Evolutionary conservation across 1,139 yeast genomes (phyloP).

Genomic region (Saccharomycopsis phalli): DNA sequence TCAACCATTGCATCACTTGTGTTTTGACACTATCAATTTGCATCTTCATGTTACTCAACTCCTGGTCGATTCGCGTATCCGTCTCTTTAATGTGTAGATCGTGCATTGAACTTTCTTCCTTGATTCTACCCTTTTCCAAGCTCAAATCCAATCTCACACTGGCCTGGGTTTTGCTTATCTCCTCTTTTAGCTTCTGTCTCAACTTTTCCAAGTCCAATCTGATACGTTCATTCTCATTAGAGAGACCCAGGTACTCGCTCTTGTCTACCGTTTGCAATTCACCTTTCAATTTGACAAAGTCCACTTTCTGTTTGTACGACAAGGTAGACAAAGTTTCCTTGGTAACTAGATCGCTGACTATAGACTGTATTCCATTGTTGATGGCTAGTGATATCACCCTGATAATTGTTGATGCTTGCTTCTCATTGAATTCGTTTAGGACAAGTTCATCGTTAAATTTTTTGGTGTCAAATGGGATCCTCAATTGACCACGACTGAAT

Average conservation of each 20-base stretch:
- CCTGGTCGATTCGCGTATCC: constrained; percentile 91
- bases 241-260: constrained; percentile 71
- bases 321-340: constrained; percentile 75
- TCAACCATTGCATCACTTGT: constrained; percentile 95
- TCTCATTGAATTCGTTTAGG: constrained; percentile 59
- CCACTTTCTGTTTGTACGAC: constrained; percentile 93
- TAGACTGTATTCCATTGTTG: constrained; percentile 70
- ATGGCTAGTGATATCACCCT: constrained; percentile 67
- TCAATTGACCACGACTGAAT: not conserved
- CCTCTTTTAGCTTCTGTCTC: constrained; percentile 79
- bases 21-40: constrained; percentile 92
- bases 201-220: constrained; percentile 80
- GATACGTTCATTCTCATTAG: constrained; percentile 81
- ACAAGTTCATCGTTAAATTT: constrained; percentile 62
- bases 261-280: constrained; percentile 85
- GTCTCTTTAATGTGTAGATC: constrained; percentile 93
- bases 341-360: constrained; percentile 69
- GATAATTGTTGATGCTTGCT: constrained; percentile 79
- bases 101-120: constrained; percentile 88
- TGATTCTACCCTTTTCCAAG: constrained; percentile 87
- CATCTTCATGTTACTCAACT: constrained; percentile 86
- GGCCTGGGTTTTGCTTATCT: constrained; percentile 83
- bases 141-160: constrained; percentile 85
- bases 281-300: constrained; percentile 87
- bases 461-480: constrained; percentile 55